phyloP scores from a whole-genome alignment of 768 basidiomycete genomes.

The Lanmaoa rubissima region DNA sequence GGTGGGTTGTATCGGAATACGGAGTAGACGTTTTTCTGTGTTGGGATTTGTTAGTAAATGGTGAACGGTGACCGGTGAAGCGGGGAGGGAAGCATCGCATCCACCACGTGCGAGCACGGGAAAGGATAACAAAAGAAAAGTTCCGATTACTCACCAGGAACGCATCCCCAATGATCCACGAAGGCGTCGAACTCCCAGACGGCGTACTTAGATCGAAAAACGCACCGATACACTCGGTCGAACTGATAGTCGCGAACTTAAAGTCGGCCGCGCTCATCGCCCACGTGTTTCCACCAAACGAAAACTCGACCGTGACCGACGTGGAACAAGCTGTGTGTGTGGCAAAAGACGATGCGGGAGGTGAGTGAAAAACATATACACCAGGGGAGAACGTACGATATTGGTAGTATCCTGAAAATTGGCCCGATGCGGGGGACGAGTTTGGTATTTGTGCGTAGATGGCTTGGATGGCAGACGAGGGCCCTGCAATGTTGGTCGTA shows the following conservation, averaged over 20 bases:
- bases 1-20: conserved; percentile 51
- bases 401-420: conserved; percentile 47
- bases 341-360: neutral
- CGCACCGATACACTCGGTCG: conserved; percentile 48
- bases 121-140: neutral
- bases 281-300: conserved; percentile 48
- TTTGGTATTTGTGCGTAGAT: conserved; percentile 49
- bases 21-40: conserved; percentile 54
- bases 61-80: neutral
- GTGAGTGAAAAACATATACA: neutral
- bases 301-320: conserved; percentile 36
- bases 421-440: conserved; percentile 35
- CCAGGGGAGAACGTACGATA: conserved; percentile 33
- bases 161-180: conserved; percentile 56
- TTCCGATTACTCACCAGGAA: conserved; percentile 36
- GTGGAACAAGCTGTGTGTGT: conserved; percentile 34
- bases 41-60: neutral
- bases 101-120: too few relatives aligned
- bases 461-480: conserved; percentile 35
- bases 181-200: conserved; percentile 28
- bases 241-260: conserved; percentile 37
- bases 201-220: conserved; percentile 45
- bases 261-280: conserved; percentile 50
- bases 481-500: conserved; percentile 59
- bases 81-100: too few relatives aligned